These are phyloP conservation scores for Hsuehochloa calcarea DNA, from an alignment of 176 grass and related monocot species.

Conservation along the genomic window DNA sequence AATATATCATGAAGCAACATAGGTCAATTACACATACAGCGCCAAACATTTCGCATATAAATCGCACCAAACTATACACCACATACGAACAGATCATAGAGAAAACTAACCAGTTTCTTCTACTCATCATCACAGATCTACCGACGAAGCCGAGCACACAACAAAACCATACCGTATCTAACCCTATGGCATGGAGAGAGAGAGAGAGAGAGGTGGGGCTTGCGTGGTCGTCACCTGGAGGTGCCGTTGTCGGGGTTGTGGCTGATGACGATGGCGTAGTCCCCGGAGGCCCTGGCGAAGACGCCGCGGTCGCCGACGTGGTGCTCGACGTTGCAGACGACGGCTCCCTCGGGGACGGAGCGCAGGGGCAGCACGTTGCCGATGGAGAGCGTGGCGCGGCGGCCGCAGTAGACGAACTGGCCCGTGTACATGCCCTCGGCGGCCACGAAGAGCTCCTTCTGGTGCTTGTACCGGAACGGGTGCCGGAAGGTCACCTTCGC, in stretches of 20 bases:
- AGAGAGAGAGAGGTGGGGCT: no score
- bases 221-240: constrained; percentile 43
- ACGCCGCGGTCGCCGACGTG: constrained; percentile 88
- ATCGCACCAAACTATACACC: no score
- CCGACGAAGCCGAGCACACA: no score
- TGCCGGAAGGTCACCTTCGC: constrained; percentile 91
- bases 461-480: constrained; percentile 88
- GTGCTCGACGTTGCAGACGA: constrained; percentile 95
- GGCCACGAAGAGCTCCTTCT: constrained; percentile 93
- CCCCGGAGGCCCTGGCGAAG: constrained; percentile 67
- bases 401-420: constrained; percentile 91
- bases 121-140: no score
- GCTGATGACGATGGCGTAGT: constrained; percentile 90
- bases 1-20: no score
- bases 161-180: no score
- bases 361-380: constrained; percentile 83
- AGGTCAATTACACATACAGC: no score
- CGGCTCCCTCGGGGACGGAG: constrained; percentile 76
- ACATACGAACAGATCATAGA: no score
- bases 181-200: no score
- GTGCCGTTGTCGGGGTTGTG: constrained; percentile 96
- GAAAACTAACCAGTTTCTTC: no score
- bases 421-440: constrained; percentile 97
- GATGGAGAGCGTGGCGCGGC: constrained; percentile 74
- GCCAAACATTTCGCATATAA: no score